Evolutionary conservation across 2,329 filamentous ascomycete species (phyloP), one percentile per base, ranked within the genome.

Genomic region (Bertia moriformis): DNA sequence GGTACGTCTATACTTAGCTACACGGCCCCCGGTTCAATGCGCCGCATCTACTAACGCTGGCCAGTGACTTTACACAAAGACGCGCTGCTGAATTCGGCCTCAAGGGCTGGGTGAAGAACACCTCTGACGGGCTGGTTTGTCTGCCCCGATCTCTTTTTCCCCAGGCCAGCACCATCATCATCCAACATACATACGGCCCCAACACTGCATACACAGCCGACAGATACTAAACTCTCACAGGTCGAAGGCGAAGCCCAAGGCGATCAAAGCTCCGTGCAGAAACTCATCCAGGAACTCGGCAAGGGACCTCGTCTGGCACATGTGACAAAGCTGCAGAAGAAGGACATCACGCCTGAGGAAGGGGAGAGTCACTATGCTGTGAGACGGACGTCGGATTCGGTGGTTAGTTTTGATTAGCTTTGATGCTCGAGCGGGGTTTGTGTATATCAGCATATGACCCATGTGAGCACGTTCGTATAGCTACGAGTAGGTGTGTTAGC

Each of bases 201-300:
- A n/a, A 38, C 14, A 35, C 38, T 42, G 39, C 47, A 49, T 40
- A 44, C 38, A 36, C 39, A 58, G 49, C 37, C 57, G 24, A n/a
- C 24, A 62, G 45, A 66, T 63, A 40, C 61, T 64, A 1, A 57
- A 63, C 39, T 57, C 53, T 38, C 60, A 2, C 46, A 94, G 85
- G 88, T 96, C 37, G 76, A 85, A 52, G 89, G 89, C 18, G 88
- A 95, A 60, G 87, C 80, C 4, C 89, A 96, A 55, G 88, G 86
- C 19, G 66, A 71, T 2, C 67, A 77, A 1, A 68, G 74, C 1
- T 59, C 69, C 2, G 55, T 96, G 18, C 59, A 75, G 39, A 71
- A 75, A 40, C 81, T 95, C 46, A 61, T 93, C 24, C 73, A 80
- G 47, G 77, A 85, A 44, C 62, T 95, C 37, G 71, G 86, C 50